Percentiles rank a stretch among this genome's conserved stretches.
Conservation (phyloP, 768 basidiomycete genomes). For the Panaeolus cyanescens region DNA sequence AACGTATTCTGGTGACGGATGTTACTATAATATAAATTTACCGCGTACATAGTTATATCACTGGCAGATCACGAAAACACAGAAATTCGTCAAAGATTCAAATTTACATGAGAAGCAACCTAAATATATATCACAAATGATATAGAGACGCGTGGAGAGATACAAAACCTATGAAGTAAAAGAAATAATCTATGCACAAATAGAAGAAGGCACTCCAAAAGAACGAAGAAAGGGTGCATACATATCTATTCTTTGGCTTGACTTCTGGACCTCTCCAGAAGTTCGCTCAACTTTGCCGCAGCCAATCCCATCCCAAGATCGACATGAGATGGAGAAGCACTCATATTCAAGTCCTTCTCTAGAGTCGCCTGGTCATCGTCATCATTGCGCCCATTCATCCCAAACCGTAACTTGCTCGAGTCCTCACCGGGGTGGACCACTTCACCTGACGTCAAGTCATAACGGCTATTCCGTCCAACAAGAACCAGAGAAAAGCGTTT, state of each 20-base stretch:
- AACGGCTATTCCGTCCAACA: constrained; percentile 29
- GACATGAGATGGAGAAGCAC: background rate
- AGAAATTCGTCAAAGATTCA: too few relatives aligned
- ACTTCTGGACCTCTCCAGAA: constrained; percentile 43
- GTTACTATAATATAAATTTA: too few relatives aligned
- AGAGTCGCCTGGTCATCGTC: background rate
- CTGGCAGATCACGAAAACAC: too few relatives aligned
- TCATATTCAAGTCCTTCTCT: background rate
- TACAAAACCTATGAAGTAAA: too few relatives aligned
- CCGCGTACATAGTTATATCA: too few relatives aligned
- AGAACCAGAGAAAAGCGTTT: constrained; percentile 66
- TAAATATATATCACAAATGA: too few relatives aligned
- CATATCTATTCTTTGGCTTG: background rate
- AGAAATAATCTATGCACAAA: too few relatives aligned
- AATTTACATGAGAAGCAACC: too few relatives aligned
- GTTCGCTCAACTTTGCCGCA: constrained; percentile 53
- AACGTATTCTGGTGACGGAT: too few relatives aligned
- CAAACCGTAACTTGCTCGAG: constrained; percentile 17
- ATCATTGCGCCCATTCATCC: constrained; percentile 15
- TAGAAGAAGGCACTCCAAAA: background rate
- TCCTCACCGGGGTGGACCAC: constrained; percentile 34
- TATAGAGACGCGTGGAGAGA: too few relatives aligned
- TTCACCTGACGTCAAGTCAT: constrained; percentile 24
- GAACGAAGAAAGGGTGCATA: background rate
- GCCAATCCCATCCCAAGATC: constrained; percentile 48